Evolutionary conservation across 2,329 filamentous ascomycete species (phyloP).

Genomic region (Clarireedia sp.): DNA sequence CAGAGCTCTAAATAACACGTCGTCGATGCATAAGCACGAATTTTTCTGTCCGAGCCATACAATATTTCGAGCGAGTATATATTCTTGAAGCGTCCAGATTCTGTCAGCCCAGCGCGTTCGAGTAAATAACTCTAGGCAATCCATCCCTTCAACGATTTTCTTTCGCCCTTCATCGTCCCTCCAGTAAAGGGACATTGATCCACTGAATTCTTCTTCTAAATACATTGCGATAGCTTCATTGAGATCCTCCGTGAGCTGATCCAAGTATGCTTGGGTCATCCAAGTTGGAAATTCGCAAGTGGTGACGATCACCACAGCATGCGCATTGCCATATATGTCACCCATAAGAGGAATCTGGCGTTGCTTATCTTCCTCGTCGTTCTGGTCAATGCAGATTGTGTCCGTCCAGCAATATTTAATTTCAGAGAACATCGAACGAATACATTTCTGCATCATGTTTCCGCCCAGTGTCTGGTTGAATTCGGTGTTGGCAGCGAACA

Average conservation of each 20-base stretch:
- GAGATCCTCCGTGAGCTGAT: slow-evolving; percentile 1
- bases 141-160: slow-evolving; percentile 6
- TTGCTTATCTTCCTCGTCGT: slow-evolving; percentile 9
- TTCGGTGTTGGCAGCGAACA: not conserved
- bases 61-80: slow-evolving; percentile 2
- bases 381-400: slow-evolving; percentile 14
- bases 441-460: slow-evolving; percentile 1
- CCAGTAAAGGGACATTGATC: not conserved
- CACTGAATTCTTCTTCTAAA: not conserved
- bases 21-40: not conserved
- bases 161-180: not conserved
- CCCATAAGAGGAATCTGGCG: slow-evolving; percentile 14
- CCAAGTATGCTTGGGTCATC: not conserved
- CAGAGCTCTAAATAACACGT: not conserved
- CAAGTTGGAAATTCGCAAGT: slow-evolving; percentile 2
- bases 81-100: slow-evolving; percentile 10
- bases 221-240: not conserved
- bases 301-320: not conserved
- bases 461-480: slow-evolving; percentile 1
- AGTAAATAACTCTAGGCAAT: slow-evolving; percentile 6
- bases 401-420: slow-evolving; percentile 12
- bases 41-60: slow-evolving; percentile 3
- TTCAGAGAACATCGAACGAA: slow-evolving; percentile 1
- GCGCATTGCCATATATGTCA: slow-evolving; percentile 10
- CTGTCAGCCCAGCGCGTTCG: slow-evolving; percentile 4